Evolutionary conservation across 2,329 filamentous ascomycete species (phyloP).

Genomic region (Saccharata proteae): DNA sequence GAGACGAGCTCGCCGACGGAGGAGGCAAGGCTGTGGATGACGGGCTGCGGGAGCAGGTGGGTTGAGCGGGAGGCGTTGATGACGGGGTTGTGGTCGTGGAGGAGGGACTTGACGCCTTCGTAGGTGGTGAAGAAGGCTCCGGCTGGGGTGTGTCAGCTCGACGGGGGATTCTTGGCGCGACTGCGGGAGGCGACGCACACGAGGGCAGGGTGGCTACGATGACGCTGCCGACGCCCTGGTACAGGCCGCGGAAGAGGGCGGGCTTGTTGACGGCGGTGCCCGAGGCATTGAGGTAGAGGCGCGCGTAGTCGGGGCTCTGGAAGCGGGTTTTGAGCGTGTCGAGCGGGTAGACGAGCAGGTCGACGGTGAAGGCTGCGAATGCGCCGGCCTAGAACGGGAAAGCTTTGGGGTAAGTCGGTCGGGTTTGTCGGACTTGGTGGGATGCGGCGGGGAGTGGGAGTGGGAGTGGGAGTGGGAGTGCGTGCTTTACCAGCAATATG

Average conservation of each 20-base stretch:
- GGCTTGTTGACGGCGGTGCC: slow-evolving; percentile 43
- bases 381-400: slow-evolving; percentile 57
- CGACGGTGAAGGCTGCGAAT: slow-evolving; percentile 73
- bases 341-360: slow-evolving; percentile 74
- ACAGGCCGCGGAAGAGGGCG: slow-evolving; percentile 58
- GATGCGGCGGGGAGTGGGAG: slow-evolving; percentile 1
- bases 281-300: slow-evolving; percentile 47
- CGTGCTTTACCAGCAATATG: slow-evolving; percentile 41
- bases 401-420: slow-evolving; percentile 1
- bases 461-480: neutral
- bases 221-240: slow-evolving; percentile 78
- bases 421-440: neutral
- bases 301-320: slow-evolving; percentile 64
- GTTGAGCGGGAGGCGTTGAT: slow-evolving; percentile 14
- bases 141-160: slow-evolving; percentile 34
- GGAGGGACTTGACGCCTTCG: slow-evolving; percentile 57
- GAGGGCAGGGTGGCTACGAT: slow-evolving; percentile 82
- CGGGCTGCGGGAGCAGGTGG: slow-evolving; percentile 47
- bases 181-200: slow-evolving; percentile 37
- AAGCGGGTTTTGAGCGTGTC: slow-evolving; percentile 83
- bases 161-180: neutral
- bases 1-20: slow-evolving; percentile 70
- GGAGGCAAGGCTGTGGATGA: slow-evolving; percentile 64
- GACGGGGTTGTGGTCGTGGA: slow-evolving; percentile 41
- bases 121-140: slow-evolving; percentile 87